phyloP scores from a whole-genome alignment of 1,284 basidiomycete species.

The Trametes pubescens region DNA sequence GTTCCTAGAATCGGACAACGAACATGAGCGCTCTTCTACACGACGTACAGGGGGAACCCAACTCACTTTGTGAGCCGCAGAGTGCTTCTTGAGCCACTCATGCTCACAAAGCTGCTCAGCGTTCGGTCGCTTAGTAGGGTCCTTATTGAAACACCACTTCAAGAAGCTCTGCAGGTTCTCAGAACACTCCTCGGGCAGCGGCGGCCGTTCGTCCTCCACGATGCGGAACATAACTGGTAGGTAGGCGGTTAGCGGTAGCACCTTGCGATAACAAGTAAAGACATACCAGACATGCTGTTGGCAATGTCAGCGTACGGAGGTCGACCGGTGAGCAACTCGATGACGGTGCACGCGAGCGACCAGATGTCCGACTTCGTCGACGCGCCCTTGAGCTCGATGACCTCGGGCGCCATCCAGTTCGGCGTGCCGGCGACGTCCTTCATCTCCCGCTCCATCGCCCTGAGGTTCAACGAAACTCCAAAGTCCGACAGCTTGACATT shows the following conservation, averaged over 20 bases:
- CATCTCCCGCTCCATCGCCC: slow-evolving; percentile 90
- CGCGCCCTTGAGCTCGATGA: slow-evolving; percentile 84
- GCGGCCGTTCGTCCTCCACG: slow-evolving; percentile 91
- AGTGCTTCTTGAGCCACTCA: slow-evolving; percentile 86
- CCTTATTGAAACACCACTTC: slow-evolving; percentile 87
- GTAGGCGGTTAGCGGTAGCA: neutral
- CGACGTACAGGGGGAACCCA: slow-evolving; percentile 8
- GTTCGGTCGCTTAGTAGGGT: slow-evolving; percentile 80
- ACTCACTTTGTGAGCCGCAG: slow-evolving; percentile 77
- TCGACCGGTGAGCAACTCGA: slow-evolving; percentile 90
- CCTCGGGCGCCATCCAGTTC: slow-evolving; percentile 99
- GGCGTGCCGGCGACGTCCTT: slow-evolving; percentile 93
- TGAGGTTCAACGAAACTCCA: slow-evolving; percentile 97
- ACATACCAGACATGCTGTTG: slow-evolving; percentile 84
- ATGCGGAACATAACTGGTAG: slow-evolving; percentile 90
- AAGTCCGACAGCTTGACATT: slow-evolving; percentile 99
- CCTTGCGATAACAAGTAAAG: neutral
- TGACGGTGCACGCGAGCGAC: slow-evolving; percentile 93
- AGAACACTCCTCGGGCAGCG: slow-evolving; percentile 83
- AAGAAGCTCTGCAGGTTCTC: slow-evolving; percentile 81
- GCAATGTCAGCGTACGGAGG: slow-evolving; percentile 91
- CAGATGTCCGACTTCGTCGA: slow-evolving; percentile 87
- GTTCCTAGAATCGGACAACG: slow-evolving; percentile 55
- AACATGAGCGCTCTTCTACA: slow-evolving; percentile 18
- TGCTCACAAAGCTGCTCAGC: slow-evolving; percentile 90